Evolutionary conservation across 208 protist genomes (phyloP), one percentile per base, ranked within the genome.

Genomic region (Trypanosoma theileri): DNA sequence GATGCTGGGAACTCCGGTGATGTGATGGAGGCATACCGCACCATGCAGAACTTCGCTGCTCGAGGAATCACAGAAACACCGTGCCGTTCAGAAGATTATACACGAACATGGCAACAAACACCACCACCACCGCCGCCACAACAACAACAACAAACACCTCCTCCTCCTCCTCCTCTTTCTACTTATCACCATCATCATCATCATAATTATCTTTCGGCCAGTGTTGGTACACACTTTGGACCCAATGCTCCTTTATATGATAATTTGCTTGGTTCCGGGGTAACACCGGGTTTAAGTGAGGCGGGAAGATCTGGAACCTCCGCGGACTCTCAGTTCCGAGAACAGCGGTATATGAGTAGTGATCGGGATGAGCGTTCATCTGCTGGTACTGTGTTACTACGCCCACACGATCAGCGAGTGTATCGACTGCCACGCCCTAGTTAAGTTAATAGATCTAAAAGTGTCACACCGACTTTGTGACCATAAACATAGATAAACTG

Each of bases 331-430:
- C 64, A 54, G 1, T 45, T 16, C 0, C 21, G 40, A 19, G 26
- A 26, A 57, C 14, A 19, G 44, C 22, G 57, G 26, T 11, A 10
- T 4, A 40, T 44, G 22, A 70, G 44, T 62, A 70, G 44, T 62
- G 55, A 69, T 22, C 41, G 22, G 46, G 63, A 69, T 40, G 63
- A 60, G 31, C 52, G n/a, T 21, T 69, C 63, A 4, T 69, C 63
- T 40, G 63, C 63, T 0, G 63, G 63, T 45, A 60, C 63, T 0
- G 63, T 69, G 0, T 22, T 69, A 24, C n/a, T 69, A 19, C 52
- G 63, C 17, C 54, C 63, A n/a, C 63, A 26, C 11, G 22, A 42
- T 42, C 41, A 51, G 0, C 35, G 21, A 21, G 53, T 40, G 9
- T 69, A 69, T 24, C 10, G 40, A 12, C 21, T 69, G 12, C 63